Evolutionary conservation across 2,329 filamentous ascomycete genomes (phyloP).

Genomic region (Coniosporium tulheliwenetii): DNA sequence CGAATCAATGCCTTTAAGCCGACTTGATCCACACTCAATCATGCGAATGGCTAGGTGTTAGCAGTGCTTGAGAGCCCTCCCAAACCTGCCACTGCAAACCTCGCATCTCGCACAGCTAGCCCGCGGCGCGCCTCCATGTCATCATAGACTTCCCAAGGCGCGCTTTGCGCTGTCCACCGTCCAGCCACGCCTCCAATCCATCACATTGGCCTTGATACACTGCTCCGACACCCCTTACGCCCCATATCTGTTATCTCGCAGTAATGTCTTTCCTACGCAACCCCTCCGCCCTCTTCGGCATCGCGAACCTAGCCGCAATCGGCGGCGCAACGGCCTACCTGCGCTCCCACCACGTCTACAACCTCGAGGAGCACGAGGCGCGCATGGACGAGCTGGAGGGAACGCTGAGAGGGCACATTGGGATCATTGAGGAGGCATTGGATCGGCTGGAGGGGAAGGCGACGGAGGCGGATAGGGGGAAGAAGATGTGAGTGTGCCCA

Average conservation of each 20-base stretch:
- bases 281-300: slow-evolving; percentile 1
- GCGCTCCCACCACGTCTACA: slow-evolving; percentile 22
- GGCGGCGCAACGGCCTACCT: slow-evolving; percentile 5
- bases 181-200: too few species aligned
- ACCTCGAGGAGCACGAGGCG: slow-evolving; percentile 28
- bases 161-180: too few species aligned
- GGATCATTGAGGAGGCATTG: slow-evolving; percentile 29
- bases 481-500: slow-evolving; percentile 17
- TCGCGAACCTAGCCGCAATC: slow-evolving; percentile 10
- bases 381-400: slow-evolving; percentile 32
- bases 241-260: not conserved
- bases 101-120: too few species aligned
- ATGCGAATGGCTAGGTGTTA: too few species aligned
- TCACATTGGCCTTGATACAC: too few species aligned
- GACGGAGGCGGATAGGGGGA: slow-evolving; percentile 12
- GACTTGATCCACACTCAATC: too few species aligned
- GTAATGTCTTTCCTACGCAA: slow-evolving; percentile 3
- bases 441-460: slow-evolving; percentile 27
- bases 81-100: too few species aligned
- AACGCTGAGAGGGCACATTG: slow-evolving; percentile 30
- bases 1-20: too few species aligned
- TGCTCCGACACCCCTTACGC: not conserved
- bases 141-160: too few species aligned
- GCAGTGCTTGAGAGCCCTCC: too few species aligned
- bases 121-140: too few species aligned